phyloP scores from a whole-genome alignment of 2,329 filamentous ascomycete genomes.

The Claviceps monticola region DNA sequence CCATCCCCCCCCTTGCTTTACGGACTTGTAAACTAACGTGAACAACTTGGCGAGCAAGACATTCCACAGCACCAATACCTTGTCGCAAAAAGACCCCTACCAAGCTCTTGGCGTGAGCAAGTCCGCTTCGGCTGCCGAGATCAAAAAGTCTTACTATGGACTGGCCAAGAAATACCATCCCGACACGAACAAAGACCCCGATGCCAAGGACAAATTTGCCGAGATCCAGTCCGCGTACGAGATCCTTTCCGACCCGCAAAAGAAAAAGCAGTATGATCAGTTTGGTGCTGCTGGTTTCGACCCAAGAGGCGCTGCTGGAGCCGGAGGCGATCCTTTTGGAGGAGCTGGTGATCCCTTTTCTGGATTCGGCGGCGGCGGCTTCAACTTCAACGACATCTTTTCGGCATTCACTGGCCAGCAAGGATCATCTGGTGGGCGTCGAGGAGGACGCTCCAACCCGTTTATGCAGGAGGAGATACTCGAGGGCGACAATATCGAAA shows the following conservation, averaged over 20 bases:
- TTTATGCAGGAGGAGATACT: conserved; percentile 61
- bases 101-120: conserved; percentile 73
- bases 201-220: conserved; percentile 87
- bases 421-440: conserved; percentile 37
- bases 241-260: conserved; percentile 80
- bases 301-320: conserved; percentile 50
- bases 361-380: conserved; percentile 48
- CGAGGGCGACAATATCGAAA: conserved; percentile 92
- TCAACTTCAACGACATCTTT: conserved; percentile 96
- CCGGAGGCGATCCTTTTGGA: conserved; percentile 41
- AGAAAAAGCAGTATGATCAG: conserved; percentile 82
- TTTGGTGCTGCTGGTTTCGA: conserved; percentile 84
- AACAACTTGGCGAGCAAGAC: conserved; percentile 18
- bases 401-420: conserved; percentile 59
- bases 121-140: conserved; percentile 67
- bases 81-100: conserved; percentile 67
- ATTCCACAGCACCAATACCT: conserved; percentile 46
- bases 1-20: not conserved
- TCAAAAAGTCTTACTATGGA: conserved; percentile 97
- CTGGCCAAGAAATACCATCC: conserved; percentile 96
- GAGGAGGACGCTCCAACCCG: conserved; percentile 42
- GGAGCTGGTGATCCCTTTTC: conserved; percentile 52
- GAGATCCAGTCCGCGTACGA: conserved; percentile 93
- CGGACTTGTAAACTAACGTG: not conserved
- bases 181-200: conserved; percentile 90